Percentiles rank a stretch among this genome's conserved stretches.
Evolutionary conservation across 2,329 filamentous ascomycete species (phyloP).

Genomic region (Colletotrichum melonis): DNA sequence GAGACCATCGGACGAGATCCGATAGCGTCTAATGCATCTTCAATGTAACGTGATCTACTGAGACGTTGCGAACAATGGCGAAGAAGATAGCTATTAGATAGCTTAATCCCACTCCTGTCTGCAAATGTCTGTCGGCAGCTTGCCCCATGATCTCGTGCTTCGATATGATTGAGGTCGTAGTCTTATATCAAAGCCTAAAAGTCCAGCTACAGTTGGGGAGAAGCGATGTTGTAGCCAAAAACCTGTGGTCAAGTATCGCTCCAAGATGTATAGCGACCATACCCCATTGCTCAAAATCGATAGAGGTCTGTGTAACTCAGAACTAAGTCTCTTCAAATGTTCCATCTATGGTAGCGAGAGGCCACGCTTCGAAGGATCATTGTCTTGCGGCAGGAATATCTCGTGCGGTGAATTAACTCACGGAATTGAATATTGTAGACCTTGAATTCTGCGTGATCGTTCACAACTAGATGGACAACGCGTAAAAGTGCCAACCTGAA

Average conservation of each 20-base stretch:
- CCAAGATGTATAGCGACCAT: too few species aligned
- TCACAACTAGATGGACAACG: neutral
- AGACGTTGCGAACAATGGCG: neutral
- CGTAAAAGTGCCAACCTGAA: neutral
- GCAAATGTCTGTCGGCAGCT: neutral
- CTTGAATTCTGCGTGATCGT: neutral
- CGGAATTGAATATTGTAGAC: too few species aligned
- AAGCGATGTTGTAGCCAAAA: too few species aligned
- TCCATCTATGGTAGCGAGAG: neutral
- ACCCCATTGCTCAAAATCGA: neutral
- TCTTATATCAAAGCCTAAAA: neutral
- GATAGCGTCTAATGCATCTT: neutral
- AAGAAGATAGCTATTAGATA: neutral
- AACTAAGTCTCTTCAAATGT: neutral
- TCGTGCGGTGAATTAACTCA: neutral
- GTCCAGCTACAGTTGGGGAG: too few species aligned
- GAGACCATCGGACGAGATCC: neutral
- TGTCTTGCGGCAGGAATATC: neutral
- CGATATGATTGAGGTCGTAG: neutral
- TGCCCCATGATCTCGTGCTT: neutral
- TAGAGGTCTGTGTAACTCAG: neutral
- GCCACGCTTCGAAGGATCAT: neutral
- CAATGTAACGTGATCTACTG: neutral
- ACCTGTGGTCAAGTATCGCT: too few species aligned
- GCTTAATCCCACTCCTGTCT: neutral